Base-by-base conservation (phyloP, 129 eudicot genomes). In the Lactuca saligna region DNA sequence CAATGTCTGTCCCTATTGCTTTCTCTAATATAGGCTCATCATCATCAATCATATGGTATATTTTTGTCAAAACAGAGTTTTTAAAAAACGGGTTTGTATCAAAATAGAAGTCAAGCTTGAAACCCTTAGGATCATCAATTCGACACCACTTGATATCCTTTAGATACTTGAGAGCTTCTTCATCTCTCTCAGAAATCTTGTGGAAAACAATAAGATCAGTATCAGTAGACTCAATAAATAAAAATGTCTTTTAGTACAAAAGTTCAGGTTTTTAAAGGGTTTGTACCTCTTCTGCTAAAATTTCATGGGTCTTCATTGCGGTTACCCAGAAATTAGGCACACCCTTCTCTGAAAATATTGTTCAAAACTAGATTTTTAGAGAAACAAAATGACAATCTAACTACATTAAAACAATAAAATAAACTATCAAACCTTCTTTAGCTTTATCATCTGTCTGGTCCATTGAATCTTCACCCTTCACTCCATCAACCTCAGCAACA, bases 11-110 rank as follows among this genome's bases (percentile, higher is more conserved):
- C 82, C 97, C 97, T 64, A 87, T 83, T 11, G 92, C 97, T 73
- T 87, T 91, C 89, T 87, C 97, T 54, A 91, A 68, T 15, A 91
- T 87, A 39, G 95, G 97, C 25, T 91, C 97, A 75, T 91, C 90
- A 7, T 91, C 92, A 72, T 91, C 97, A 75, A 91, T 80, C 97
- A 91, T 83, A 78, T 91, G 91, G 63, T 91, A 87, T 17, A 82
- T 74, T 78, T 91, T 87, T 5, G 95, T 87, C 73, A 91, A 72
- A 33, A 85, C 79, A 3, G 92, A 42, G 57, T 91, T 85, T 72
- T 83, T 87, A 64, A 87, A 87, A 57, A 76, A 87, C 4, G 92
- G 97, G 68, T 91, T 91, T 10, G 89, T 55, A 55, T 85, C 84
- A 70, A 87, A 91, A 62, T 71, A 75, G 82, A 91, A 87, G 59